A percentile compares a stretch with the other conserved stretches of the same genome.
These are phyloP conservation scores for Monilinia polystroma DNA, from an alignment of 2,329 filamentous ascomycete species.

Conservation along the genomic window DNA sequence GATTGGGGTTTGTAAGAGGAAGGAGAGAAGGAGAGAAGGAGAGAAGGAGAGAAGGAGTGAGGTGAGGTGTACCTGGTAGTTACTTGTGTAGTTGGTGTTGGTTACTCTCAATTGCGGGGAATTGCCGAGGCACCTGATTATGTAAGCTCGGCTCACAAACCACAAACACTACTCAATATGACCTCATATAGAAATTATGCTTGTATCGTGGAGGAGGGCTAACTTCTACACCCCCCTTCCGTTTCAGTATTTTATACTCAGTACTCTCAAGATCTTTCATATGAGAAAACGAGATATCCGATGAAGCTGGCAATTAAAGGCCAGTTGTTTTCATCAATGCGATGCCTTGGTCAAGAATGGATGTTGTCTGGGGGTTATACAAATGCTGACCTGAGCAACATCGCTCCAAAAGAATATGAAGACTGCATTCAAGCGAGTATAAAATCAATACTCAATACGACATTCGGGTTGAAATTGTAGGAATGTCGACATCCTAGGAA, in stretches of 20 bases:
- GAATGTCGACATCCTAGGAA: too few species aligned
- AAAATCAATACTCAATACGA: too few species aligned
- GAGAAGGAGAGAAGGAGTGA: neutral
- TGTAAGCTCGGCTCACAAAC: neutral
- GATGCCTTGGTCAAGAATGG: too few species aligned
- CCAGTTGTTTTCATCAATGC: neutral
- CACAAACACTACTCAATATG: neutral
- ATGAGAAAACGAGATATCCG: neutral
- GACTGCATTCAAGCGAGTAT: too few species aligned
- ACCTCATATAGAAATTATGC: neutral
- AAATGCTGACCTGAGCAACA: too few species aligned
- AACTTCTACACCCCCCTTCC: too few species aligned
- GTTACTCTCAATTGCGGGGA: neutral
- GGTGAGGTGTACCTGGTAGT: neutral
- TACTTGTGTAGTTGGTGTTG: neutral
- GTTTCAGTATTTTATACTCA: neutral
- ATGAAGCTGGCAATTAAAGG: neutral
- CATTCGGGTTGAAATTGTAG: too few species aligned
- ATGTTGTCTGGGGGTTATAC: too few species aligned
- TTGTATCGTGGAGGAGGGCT: too few species aligned
- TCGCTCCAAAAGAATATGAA: too few species aligned
- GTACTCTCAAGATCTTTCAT: too few species aligned
- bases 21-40: neutral
- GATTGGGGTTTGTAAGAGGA: conserved; percentile 9
- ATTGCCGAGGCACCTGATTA: conserved; percentile 6